Percentiles rank a stretch among this genome's conserved stretches.
phyloP scores from a whole-genome alignment of 345 rosid genomes.

The Citrus trifoliata region DNA sequence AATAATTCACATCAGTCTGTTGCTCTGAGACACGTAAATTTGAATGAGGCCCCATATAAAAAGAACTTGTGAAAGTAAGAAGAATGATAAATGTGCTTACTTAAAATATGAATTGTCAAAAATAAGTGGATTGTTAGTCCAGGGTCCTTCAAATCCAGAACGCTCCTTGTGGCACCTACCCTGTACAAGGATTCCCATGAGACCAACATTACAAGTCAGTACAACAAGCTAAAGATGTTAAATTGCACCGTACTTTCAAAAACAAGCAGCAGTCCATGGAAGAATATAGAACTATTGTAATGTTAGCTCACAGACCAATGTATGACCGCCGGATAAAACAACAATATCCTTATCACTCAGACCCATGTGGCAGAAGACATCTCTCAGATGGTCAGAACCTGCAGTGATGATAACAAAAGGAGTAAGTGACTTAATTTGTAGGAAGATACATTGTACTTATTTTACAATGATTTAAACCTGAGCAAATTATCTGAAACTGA shows the following conservation, averaged over 20 bases:
- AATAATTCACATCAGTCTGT: neutral
- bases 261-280: neutral
- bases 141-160: conserved; percentile 90
- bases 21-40: neutral
- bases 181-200: conserved; percentile 23
- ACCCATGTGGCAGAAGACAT: conserved; percentile 87
- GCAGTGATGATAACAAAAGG: conserved; percentile 5
- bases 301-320: conserved; percentile 46
- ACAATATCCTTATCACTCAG: conserved; percentile 81
- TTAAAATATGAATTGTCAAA: conserved; percentile 87
- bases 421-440: neutral
- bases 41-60: neutral
- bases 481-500: conserved; percentile 2
- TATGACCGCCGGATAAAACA: conserved; percentile 86
- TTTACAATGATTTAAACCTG: neutral
- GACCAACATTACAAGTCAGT: neutral
- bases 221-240: neutral
- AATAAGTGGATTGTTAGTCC: conserved; percentile 83
- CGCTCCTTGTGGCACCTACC: conserved; percentile 96
- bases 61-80: neutral
- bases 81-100: conserved; percentile 26
- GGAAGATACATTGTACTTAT: neutral
- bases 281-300: neutral
- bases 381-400: conserved; percentile 83
- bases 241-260: neutral